These are phyloP conservation scores for Xylaria sp. DNA, from an alignment of 2,329 filamentous ascomycete genomes.

Conservation along the genomic window DNA sequence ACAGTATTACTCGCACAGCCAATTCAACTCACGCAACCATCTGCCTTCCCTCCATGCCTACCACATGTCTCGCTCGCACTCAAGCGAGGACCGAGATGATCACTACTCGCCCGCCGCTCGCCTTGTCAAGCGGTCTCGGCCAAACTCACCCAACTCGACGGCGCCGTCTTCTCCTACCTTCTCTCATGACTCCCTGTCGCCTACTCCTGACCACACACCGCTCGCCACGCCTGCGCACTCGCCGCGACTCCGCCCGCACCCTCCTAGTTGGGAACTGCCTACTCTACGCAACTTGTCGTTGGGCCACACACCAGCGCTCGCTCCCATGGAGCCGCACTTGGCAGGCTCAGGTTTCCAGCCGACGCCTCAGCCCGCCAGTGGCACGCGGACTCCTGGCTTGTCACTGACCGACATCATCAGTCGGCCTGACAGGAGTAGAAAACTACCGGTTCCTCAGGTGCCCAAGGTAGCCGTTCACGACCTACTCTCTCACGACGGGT, in stretches of 20 bases:
- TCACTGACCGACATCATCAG: conserved; percentile 91
- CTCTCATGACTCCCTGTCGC: conserved; percentile 90
- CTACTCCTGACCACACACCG: conserved; percentile 97
- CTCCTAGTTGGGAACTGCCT: conserved; percentile 69
- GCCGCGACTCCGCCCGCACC: conserved; percentile 77
- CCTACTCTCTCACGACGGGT: conserved; percentile 61
- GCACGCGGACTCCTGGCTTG: conserved; percentile 56
- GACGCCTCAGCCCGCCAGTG: conserved; percentile 34
- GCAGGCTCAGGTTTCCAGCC: conserved; percentile 41
- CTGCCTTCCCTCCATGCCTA: conserved; percentile 79
- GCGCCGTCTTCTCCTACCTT: conserved; percentile 94
- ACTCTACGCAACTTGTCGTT: conserved; percentile 65
- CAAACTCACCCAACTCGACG: conserved; percentile 91
- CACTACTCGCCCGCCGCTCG: conserved; percentile 65
- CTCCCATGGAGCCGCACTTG: conserved; percentile 54
- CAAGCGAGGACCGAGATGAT: conserved; percentile 72
- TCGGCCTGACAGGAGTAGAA: conserved; percentile 77
- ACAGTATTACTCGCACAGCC: conserved; percentile 48
- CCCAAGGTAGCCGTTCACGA: conserved; percentile 86
- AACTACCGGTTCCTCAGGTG: conserved; percentile 85
- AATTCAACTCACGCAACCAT: conserved; percentile 52
- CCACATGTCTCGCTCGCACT: conserved; percentile 87
- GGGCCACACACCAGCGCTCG: conserved; percentile 51
- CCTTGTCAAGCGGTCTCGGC: conserved; percentile 80
- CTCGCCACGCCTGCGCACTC: conserved; percentile 93